These are phyloP conservation scores for Gigaspora rosea DNA, from an alignment of 192 early-diverging fungal genomes.

Conservation along the genomic window DNA sequence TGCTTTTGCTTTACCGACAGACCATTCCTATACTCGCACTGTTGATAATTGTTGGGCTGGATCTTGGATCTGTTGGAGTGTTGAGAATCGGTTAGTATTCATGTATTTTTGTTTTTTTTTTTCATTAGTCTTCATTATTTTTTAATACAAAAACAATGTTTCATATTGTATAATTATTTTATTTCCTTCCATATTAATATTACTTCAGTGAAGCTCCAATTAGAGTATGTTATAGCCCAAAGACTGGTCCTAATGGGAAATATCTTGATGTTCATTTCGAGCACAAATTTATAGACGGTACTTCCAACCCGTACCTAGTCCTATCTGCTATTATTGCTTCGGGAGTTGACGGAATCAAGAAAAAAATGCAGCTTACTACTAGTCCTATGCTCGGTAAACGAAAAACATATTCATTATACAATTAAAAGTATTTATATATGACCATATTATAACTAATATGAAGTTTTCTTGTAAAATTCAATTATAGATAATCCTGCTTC, in stretches of 20 bases:
- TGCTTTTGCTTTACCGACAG: conserved; percentile 4
- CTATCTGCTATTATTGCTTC: not conserved
- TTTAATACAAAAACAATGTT: not conserved
- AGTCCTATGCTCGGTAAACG: too few species aligned
- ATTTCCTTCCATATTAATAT: too few species aligned
- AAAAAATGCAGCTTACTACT: not conserved
- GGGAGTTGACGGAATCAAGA: conserved; percentile 6
- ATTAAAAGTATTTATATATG: too few species aligned
- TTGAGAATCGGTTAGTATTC: conserved; percentile 8
- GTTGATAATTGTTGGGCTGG: conserved; percentile 14
- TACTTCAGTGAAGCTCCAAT: conserved; percentile 2
- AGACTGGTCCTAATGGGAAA: too few species aligned
- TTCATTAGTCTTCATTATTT: not conserved
- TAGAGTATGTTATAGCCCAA: not conserved
- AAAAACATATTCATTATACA: too few species aligned
- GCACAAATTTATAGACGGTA: conserved; percentile 10
- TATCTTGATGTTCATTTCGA: conserved; percentile 3
- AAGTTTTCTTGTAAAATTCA: too few species aligned
- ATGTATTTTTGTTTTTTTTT: not conserved
- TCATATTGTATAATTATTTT: too few species aligned
- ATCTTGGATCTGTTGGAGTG: conserved; percentile 16
- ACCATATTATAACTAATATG: too few species aligned
- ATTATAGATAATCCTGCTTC: not conserved
- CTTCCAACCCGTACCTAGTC: conserved; percentile 10
- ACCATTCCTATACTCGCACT: not conserved